Conservation (phyloP, 139 green algal species). For the Gonium pectorale region DNA sequence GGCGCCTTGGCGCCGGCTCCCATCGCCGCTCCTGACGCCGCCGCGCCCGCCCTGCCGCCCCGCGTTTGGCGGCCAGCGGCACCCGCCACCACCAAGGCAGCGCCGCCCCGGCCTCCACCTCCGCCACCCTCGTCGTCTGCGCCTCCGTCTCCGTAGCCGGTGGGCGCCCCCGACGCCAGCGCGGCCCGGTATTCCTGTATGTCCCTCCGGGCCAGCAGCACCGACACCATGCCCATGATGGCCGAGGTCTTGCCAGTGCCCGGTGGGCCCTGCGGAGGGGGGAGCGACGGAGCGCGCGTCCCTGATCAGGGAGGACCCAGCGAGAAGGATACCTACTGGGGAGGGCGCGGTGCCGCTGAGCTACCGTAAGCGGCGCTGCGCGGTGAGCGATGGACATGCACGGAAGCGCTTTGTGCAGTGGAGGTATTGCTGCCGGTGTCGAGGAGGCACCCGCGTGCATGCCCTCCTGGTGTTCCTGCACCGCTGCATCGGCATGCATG, state of each 20-base stretch:
- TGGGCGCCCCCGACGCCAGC: not conserved
- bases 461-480: too few species aligned
- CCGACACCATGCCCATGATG: slow-evolving; percentile 75
- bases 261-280: slow-evolving; percentile 65
- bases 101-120: not conserved
- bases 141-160: not conserved
- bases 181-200: not conserved
- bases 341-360: too few species aligned
- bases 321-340: too few species aligned
- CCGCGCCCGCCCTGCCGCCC: not conserved
- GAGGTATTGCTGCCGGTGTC: too few species aligned
- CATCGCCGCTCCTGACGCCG: not conserved
- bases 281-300: not conserved
- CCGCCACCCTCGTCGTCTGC: not conserved
- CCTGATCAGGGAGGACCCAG: not conserved
- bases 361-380: too few species aligned
- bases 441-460: too few species aligned
- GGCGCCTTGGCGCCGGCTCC: not conserved
- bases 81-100: not conserved
- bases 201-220: slow-evolving; percentile 51
- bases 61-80: not conserved
- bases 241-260: slow-evolving; percentile 79
- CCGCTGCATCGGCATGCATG: too few species aligned
- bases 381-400: too few species aligned
- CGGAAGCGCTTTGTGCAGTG: too few species aligned